These are phyloP conservation scores for barrel medic (Medicago truncatula) DNA, from an alignment of 306 rosid genomes.

Conservation along the genomic window DNA sequence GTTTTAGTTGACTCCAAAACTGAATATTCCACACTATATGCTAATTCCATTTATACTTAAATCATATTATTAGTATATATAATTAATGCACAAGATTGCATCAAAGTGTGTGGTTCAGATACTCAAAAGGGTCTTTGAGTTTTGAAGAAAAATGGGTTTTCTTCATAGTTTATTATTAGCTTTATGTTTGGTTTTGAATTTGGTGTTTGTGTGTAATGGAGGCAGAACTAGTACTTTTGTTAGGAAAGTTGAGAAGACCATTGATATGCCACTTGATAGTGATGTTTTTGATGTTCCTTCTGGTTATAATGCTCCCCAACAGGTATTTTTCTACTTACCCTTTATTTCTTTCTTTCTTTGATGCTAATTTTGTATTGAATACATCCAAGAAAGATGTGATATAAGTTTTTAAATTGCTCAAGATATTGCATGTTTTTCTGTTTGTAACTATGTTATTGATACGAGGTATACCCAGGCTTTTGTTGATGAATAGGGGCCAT, in stretches of 20 bases:
- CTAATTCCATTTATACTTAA: neutral
- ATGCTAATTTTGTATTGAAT: neutral
- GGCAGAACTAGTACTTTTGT: slow-evolving; percentile 57
- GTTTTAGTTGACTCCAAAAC: slow-evolving; percentile 2
- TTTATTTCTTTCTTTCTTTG: neutral
- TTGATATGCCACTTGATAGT: slow-evolving; percentile 62
- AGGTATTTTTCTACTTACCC: slow-evolving; percentile 46
- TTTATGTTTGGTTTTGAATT: slow-evolving; percentile 38
- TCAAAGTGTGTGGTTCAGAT: neutral
- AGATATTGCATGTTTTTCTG: neutral
- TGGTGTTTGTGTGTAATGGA: slow-evolving; percentile 52
- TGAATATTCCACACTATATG: slow-evolving; percentile 35
- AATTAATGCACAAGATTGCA: neutral
- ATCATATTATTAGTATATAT: neutral
- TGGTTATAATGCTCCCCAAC: slow-evolving; percentile 83
- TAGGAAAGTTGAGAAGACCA: slow-evolving; percentile 45
- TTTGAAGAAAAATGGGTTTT: slow-evolving; percentile 41
- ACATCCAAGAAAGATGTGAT: neutral
- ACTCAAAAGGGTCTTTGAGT: neutral
- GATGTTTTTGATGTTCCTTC: slow-evolving; percentile 69
- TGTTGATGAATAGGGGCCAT: neutral
- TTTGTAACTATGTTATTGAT: neutral
- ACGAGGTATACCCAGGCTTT: neutral
- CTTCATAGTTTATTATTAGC: slow-evolving; percentile 16
- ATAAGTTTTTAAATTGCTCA: neutral